These are phyloP conservation scores for Fusarium illudens DNA, from an alignment of 2,329 filamentous ascomycete species.

Conservation along the genomic window DNA sequence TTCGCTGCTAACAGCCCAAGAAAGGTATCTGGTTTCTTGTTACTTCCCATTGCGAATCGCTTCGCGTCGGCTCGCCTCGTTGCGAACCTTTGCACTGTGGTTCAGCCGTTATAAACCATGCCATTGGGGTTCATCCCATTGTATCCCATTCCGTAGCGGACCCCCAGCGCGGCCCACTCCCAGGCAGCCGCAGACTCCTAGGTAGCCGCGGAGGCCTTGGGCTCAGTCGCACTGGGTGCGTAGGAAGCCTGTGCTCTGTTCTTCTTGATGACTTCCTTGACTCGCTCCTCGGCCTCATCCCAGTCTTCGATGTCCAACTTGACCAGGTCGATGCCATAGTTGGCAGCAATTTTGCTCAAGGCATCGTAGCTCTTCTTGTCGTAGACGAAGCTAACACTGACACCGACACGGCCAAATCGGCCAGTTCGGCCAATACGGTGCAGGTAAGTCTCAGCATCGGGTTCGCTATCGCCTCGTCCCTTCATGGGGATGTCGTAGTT, in stretches of 20 bases:
- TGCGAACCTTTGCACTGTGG: not conserved
- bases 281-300: conserved; percentile 85
- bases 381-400: conserved; percentile 93
- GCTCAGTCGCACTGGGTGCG: conserved; percentile 57
- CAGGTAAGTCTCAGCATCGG: conserved; percentile 94
- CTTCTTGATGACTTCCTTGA: conserved; percentile 83
- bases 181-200: conserved; percentile 47
- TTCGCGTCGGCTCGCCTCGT: not conserved
- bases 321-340: conserved; percentile 83
- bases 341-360: conserved; percentile 79
- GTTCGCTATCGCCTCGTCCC: conserved; percentile 78
- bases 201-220: conserved; percentile 40
- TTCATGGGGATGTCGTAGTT: conserved; percentile 92
- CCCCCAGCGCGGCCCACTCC: conserved; percentile 34
- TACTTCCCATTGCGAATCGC: conserved; percentile 1
- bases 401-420: conserved; percentile 94
- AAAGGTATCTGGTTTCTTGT: not conserved
- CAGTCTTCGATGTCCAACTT: conserved; percentile 87
- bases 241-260: conserved; percentile 66
- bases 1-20: not conserved
- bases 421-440: conserved; percentile 98
- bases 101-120: conserved; percentile 10
- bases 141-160: conserved; percentile 5
- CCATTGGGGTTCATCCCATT: not conserved
- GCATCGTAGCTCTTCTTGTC: conserved; percentile 83